Percentiles rank a stretch among this genome's conserved stretches.
Conservation (phyloP, 805 yeast species). For the Cyberlindnera japonica region DNA sequence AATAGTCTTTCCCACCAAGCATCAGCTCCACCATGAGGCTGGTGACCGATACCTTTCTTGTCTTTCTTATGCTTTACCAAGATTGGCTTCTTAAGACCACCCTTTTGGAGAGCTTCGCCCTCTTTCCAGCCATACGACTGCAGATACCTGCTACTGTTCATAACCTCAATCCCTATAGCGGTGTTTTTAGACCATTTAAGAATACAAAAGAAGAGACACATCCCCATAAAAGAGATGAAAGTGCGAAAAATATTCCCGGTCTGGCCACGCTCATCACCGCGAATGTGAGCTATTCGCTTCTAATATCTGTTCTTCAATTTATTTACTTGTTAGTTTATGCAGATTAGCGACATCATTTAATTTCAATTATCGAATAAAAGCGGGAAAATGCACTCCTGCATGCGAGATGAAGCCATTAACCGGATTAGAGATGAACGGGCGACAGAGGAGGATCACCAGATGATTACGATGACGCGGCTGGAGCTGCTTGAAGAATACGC, state of each 20-base stretch:
- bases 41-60: constrained; percentile 83
- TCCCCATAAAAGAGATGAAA: neutral
- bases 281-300: constrained; percentile 2
- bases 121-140: constrained; percentile 86
- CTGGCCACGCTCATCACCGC: constrained; percentile 12
- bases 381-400: too few species aligned
- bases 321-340: too few species aligned
- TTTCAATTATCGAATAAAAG: too few species aligned
- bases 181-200: neutral
- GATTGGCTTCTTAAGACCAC: constrained; percentile 82
- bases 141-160: constrained; percentile 76
- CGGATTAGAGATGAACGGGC: too few species aligned
- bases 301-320: neutral
- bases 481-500: too few species aligned
- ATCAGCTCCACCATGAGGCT: constrained; percentile 54
- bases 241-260: constrained; percentile 3
- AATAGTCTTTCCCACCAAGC: constrained; percentile 97
- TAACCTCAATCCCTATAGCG: too few species aligned
- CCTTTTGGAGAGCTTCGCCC: constrained; percentile 78
- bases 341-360: too few species aligned
- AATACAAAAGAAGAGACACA: neutral
- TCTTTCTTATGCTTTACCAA: constrained; percentile 88
- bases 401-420: too few species aligned
- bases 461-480: too few species aligned
- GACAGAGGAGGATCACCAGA: too few species aligned